Evolutionary conservation across 352 stramenopile species (phyloP).

Genomic region (Pythium sukuiense): DNA sequence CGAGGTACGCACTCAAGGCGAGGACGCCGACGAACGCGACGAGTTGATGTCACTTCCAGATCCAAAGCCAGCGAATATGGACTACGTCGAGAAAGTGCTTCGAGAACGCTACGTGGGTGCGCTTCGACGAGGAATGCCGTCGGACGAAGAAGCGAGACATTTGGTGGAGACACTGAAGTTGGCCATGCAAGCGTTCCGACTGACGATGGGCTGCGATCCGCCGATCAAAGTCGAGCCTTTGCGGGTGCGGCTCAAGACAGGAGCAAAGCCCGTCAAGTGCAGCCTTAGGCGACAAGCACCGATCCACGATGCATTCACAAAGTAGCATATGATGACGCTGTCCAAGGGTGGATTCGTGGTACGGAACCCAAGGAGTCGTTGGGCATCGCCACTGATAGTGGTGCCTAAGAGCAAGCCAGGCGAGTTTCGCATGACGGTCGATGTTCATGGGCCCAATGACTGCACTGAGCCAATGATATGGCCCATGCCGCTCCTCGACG

Average conservation of each 20-base stretch:
- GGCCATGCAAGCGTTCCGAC: not conserved
- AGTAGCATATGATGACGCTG: not conserved
- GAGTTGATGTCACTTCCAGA: not conserved
- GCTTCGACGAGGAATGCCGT: not conserved
- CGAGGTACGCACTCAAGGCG: no score
- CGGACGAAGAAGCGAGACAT: not conserved
- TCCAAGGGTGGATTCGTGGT: not conserved
- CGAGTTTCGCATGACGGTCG: constrained; percentile 3
- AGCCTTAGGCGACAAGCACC: not conserved
- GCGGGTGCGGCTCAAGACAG: not conserved
- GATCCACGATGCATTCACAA: not conserved
- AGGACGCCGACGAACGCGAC: not conserved
- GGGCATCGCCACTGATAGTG: not conserved
- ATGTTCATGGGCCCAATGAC: constrained; percentile 11
- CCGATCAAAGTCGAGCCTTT: not conserved
- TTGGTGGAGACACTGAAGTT: not conserved
- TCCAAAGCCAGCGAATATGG: no score
- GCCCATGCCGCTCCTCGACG: constrained; percentile 27
- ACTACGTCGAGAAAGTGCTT: no score
- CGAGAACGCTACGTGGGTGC: no score
- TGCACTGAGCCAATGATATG: constrained; percentile 24
- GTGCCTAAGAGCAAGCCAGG: not conserved
- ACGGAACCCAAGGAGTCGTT: not conserved
- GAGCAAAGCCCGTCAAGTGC: not conserved
- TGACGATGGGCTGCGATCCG: not conserved